A percentile compares a stretch with the other conserved stretches of the same genome.
Evolutionary conservation across 148 eudicot species (phyloP).

Genomic region (Heliamphora exappendiculata): DNA sequence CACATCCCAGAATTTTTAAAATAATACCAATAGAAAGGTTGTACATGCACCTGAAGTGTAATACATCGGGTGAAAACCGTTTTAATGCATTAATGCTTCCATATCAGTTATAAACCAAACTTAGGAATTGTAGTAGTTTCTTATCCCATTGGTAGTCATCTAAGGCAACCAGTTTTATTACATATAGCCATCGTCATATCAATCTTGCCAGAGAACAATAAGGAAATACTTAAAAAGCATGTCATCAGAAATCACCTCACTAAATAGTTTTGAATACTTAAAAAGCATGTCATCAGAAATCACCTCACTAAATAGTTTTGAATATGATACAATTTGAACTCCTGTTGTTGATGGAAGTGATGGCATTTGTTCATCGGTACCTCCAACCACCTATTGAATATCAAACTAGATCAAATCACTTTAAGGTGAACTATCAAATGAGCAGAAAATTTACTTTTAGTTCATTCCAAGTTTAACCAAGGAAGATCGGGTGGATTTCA

Average conservation of each 20-base stretch:
- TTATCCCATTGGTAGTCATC: not conserved
- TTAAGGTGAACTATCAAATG: not conserved
- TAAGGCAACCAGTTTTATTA: not conserved
- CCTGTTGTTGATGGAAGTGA: slow-evolving; percentile 63
- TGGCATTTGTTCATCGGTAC: slow-evolving; percentile 67
- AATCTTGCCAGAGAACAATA: not conserved
- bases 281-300: no score
- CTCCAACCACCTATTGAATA: slow-evolving; percentile 70
- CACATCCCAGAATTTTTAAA: not conserved
- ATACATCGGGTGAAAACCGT: not conserved
- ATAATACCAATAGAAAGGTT: not conserved
- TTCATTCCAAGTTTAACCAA: slow-evolving; percentile 3
- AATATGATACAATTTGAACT: slow-evolving; percentile 61
- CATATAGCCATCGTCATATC: not conserved
- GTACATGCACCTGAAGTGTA: not conserved
- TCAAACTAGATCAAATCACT: not conserved
- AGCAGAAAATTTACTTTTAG: not conserved
- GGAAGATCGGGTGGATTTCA: slow-evolving; percentile 13
- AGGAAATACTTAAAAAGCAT: not conserved
- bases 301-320: slow-evolving; percentile 70
- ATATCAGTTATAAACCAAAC: not conserved
- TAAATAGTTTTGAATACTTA: slow-evolving; percentile 63
- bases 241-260: slow-evolving; percentile 51
- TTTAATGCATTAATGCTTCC: not conserved
- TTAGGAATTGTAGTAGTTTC: not conserved